Base-by-base conservation (phyloP, 805 yeast species). In the Kazachstania africana region DNA sequence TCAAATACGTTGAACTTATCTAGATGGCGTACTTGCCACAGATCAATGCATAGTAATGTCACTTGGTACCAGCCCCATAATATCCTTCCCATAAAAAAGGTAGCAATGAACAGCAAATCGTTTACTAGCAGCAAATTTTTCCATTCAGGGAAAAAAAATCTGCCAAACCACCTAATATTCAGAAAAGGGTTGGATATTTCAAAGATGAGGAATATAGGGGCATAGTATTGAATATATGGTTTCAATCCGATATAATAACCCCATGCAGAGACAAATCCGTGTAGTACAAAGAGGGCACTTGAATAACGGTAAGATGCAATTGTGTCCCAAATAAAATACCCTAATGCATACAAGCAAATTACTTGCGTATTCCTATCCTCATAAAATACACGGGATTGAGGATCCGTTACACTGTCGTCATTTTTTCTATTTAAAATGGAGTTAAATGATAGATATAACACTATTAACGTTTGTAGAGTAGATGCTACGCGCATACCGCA, bases 161-260 rank as follows among this genome's bases (percentile, higher is more conserved):
- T 38, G 14, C 82, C 75, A 55, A 78, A 83, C 94, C 95, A 85
- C 57, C 88, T 77, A 44, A 81, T 51, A 57, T 85, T 87, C 39
- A 85, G 82, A 55, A 84, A 84, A 10, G 95, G 95, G 12, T 94
- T 82, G 26, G 91, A 78, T 35, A 78, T 64, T 60, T 85, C 96
- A 57, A 80, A 85, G 42, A 80, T 54, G 45, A 87, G 63, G 51
- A 85, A 85, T 6, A 74, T 72, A 3, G 93, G 87, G 12, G 80
- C 72, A 62, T 74, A 75, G 39, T 85, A 83, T 59, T 75, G 70
- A 48, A 81, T 68, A 56, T 73, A 83, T 10, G 94, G 94, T 15
- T 65, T 49, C 39, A 76, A 61, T 4, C 80, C 70, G 37, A 70
- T 63, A n/a, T 63, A 55, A 50, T 79, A 83, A 27, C 80, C 93